Conservation (phyloP, 208 protist genomes). For the Trypanosoma scelopori region DNA sequence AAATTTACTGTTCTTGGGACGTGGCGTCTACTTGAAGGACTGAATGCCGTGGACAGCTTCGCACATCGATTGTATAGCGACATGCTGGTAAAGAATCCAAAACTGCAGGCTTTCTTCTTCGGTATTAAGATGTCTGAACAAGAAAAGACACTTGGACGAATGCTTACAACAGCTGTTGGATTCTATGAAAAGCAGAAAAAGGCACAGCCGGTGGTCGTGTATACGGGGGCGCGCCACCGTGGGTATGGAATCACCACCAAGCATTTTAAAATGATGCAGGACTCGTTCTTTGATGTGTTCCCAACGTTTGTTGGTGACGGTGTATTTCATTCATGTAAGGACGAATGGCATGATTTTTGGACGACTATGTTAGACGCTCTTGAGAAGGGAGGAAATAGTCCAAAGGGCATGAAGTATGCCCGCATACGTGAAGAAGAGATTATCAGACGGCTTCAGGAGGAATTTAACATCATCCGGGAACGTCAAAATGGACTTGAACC, state of each 20-base stretch:
- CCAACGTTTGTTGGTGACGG: conserved; percentile 63
- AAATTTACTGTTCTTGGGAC: conserved; percentile 62
- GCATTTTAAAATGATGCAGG: conserved; percentile 53
- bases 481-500: conserved; percentile 47
- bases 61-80: conserved; percentile 63
- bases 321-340: conserved; percentile 48
- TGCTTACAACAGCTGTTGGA: conserved; percentile 66
- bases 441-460: conserved; percentile 46
- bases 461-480: conserved; percentile 56
- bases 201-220: conserved; percentile 57
- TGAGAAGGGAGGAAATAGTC: conserved; percentile 46
- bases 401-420: conserved; percentile 56
- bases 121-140: conserved; percentile 66
- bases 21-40: conserved; percentile 62
- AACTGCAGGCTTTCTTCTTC: conserved; percentile 59
- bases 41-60: conserved; percentile 53
- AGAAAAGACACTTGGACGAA: conserved; percentile 49
- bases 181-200: conserved; percentile 66
- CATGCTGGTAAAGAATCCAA: conserved; percentile 46
- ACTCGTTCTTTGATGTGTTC: conserved; percentile 73
- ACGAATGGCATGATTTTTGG: conserved; percentile 77
- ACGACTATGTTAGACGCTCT: conserved; percentile 47
- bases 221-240: conserved; percentile 62
- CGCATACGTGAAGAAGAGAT: conserved; percentile 43
- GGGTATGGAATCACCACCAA: conserved; percentile 58